Evolutionary conservation across 257 asterid genomes (phyloP).

Genomic region (Solanum corneliomulleri): DNA sequence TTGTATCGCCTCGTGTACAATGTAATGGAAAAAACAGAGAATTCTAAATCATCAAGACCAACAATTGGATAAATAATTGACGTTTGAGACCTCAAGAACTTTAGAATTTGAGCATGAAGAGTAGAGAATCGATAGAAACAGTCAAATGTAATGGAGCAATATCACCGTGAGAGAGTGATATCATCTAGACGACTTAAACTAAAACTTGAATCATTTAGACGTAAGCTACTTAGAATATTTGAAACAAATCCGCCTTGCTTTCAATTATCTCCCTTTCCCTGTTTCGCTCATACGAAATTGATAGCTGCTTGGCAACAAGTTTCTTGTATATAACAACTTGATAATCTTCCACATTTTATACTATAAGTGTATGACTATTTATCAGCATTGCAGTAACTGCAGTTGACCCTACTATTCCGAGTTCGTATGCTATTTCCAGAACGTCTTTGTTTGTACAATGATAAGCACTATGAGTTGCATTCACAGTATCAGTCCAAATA

Average conservation of each 20-base stretch:
- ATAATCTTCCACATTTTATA: constrained; percentile 86
- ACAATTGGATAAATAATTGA: background rate
- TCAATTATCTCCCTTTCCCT: constrained; percentile 61
- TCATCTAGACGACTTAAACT: background rate
- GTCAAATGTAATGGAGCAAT: background rate
- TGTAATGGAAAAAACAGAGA: background rate
- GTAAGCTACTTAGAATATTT: too few species aligned
- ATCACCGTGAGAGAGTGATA: background rate
- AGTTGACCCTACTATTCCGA: constrained; percentile 88
- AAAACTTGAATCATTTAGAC: background rate
- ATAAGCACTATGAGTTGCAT: constrained; percentile 59
- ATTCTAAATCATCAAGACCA: background rate
- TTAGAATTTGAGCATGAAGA: background rate
- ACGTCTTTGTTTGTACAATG: constrained; percentile 48
- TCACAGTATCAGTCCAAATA: constrained; percentile 52
- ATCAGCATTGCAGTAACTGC: constrained; percentile 82
- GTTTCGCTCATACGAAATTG: constrained; percentile 82
- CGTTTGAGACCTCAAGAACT: background rate
- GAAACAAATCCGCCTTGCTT: constrained; percentile 65
- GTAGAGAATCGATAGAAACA: background rate
- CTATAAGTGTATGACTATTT: constrained; percentile 63
- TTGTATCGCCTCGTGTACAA: background rate
- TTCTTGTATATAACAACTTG: constrained; percentile 59
- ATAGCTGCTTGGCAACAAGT: constrained; percentile 62
- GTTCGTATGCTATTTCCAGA: constrained; percentile 38